These are phyloP conservation scores for Epichloe sylvatica DNA, from an alignment of 2,329 filamentous ascomycete species.

Conservation along the genomic window DNA sequence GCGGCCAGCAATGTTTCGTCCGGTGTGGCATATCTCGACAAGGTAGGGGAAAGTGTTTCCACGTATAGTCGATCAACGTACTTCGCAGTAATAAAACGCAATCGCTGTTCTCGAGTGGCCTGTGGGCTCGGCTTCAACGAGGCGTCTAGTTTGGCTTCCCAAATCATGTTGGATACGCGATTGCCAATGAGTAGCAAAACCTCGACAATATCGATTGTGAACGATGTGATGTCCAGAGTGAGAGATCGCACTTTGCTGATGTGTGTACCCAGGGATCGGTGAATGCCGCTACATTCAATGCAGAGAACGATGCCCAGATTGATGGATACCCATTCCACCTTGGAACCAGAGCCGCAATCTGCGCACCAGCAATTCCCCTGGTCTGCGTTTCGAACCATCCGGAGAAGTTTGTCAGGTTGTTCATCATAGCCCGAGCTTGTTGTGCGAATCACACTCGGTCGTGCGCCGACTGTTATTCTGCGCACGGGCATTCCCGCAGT, in stretches of 20 bases:
- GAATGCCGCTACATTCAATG: conserved; percentile 96
- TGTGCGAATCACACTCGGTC: conserved; percentile 57
- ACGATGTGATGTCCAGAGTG: conserved; percentile 88
- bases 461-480: conserved; percentile 81
- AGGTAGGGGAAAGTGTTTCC: conserved; percentile 58
- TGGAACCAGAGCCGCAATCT: conserved; percentile 79
- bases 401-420: conserved; percentile 70
- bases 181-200: conserved; percentile 85
- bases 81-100: conserved; percentile 92
- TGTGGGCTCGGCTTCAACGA: conserved; percentile 58
- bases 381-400: conserved; percentile 77
- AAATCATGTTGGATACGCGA: conserved; percentile 88
- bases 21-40: conserved; percentile 62
- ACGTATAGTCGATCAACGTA: conserved; percentile 79
- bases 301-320: conserved; percentile 93
- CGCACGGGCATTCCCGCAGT: conserved; percentile 51
- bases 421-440: conserved; percentile 65
- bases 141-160: conserved; percentile 74
- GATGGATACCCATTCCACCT: conserved; percentile 98
- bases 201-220: conserved; percentile 94
- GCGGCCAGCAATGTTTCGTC: conserved; percentile 84
- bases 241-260: conserved; percentile 95
- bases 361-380: conserved; percentile 89
- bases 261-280: conserved; percentile 88
- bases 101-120: conserved; percentile 74